These are phyloP conservation scores for Pisolithus microcarpus DNA, from an alignment of 768 basidiomycete species.

Conservation along the genomic window DNA sequence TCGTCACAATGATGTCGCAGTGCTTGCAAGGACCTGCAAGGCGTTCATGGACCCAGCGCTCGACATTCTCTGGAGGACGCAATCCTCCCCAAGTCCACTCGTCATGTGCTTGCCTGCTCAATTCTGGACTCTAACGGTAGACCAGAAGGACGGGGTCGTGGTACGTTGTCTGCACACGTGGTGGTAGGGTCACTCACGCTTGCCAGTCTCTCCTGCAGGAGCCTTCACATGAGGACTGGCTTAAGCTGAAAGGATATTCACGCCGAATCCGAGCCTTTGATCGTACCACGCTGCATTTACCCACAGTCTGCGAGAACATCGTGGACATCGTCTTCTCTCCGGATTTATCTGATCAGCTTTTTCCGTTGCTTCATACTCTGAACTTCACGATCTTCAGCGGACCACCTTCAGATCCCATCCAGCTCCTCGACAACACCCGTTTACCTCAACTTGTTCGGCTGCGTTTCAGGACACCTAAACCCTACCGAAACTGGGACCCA, in stretches of 20 bases:
- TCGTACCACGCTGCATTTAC: constrained; percentile 17
- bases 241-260: constrained; percentile 15
- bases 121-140: constrained; percentile 15
- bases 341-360: constrained; percentile 12
- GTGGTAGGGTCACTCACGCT: neutral
- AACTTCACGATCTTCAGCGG: constrained; percentile 20
- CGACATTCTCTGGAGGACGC: no score
- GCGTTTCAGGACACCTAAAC: constrained; percentile 17
- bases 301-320: constrained; percentile 18
- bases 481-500: constrained; percentile 9
- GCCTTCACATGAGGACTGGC: constrained; percentile 17
- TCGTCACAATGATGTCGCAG: constrained; percentile 14
- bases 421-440: constrained; percentile 15
- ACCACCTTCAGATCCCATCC: constrained; percentile 10
- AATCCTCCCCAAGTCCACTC: no score
- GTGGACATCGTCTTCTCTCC: constrained; percentile 15
- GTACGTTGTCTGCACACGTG: no score
- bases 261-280: constrained; percentile 18
- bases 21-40: no score
- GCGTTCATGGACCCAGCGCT: no score
- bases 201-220: constrained; percentile 14
- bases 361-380: constrained; percentile 19
- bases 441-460: constrained; percentile 16
- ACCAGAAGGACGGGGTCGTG: neutral
- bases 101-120: no score